Evolutionary conservation across 331 rosid species (phyloP), one percentile per base, ranked within the genome.

Genomic region (Acacia concinna): DNA sequence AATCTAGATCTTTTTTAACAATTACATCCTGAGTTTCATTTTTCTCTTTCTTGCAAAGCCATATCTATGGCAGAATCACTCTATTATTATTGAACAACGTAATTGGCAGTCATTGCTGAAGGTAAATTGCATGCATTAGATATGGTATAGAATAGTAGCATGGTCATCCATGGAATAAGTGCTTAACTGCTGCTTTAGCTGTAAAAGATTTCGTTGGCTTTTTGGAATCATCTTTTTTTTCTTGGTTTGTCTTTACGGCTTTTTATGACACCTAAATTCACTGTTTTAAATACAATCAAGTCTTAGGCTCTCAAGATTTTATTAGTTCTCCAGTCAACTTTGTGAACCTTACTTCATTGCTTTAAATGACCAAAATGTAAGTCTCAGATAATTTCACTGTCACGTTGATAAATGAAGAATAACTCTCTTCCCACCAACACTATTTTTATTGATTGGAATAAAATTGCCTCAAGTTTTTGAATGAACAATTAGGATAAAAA

Each of bases 21-120:
- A 34, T 23, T 68, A 23, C 51, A 40, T 23, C 34, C 32, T 12
- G 51, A 21, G 49, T 67, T 68, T 21, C n/a, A n/a, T 68, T 68
- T 40, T 13, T 25, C 15, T 23, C 43, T 37, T 71, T 71, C 73
- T 76, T 37, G 47, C 73, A 38, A 80, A 70, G 73, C 73, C 78
- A 30, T 71, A 13, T 73, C 44, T 28, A 57, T 74, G 75, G 74
- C 63, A 46, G 15, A 64, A 73, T 69, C 72, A 78, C 75, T 52
- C 1, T 79, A n/a, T 78, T 68, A 27, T 44, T 41, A 63, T 37
- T 81, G 72, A 81, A 27, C 32, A 15, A 25, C 14, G 21, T 14
- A 8, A 67, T 25, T 43, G 72, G 18, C 51, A 47, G 20, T 75
- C 54, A 15, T 68, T 81, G 40, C 41, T 71, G 70, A 54, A 68